Percentiles rank a stretch among this genome's conserved stretches.
Conservation (phyloP, 441 rosid genomes). For the Croton laevigatus region DNA sequence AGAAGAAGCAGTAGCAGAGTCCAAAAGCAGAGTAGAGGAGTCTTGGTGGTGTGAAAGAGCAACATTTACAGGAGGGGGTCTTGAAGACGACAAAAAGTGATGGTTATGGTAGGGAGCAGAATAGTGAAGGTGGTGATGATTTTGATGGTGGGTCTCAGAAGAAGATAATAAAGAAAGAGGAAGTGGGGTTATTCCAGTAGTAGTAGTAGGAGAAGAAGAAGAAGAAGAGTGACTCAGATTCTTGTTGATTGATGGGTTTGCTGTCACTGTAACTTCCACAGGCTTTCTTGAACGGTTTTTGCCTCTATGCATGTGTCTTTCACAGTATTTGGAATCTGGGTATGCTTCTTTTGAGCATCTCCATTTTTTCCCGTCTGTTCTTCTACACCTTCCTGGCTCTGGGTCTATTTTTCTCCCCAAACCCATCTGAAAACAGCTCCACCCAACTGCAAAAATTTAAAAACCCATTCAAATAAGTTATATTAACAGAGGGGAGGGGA, state of each 20-base stretch:
- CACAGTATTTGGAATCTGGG: slow-evolving; percentile 96
- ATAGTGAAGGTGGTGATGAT: slow-evolving; percentile 23
- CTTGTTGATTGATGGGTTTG: slow-evolving; percentile 31
- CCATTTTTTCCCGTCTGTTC: slow-evolving; percentile 99
- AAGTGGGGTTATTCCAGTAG: slow-evolving; percentile 11
- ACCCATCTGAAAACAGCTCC: slow-evolving; percentile 89
- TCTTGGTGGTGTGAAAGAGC: slow-evolving; percentile 34
- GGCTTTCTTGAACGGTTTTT: slow-evolving; percentile 99
- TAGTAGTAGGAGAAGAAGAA: neutral
- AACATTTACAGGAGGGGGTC: slow-evolving; percentile 30
- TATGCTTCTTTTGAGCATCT: slow-evolving; percentile 96
- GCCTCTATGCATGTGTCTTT: slow-evolving; percentile 99
- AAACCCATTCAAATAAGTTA: neutral
- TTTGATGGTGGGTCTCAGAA: slow-evolving; percentile 30
- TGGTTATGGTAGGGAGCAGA: slow-evolving; percentile 23
- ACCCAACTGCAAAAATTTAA: slow-evolving; percentile 52
- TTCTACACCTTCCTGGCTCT: slow-evolving; percentile 92
- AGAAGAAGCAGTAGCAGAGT: slow-evolving; percentile 39
- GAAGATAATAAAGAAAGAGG: slow-evolving; percentile 29
- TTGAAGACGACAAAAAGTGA: slow-evolving; percentile 32
- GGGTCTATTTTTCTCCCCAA: slow-evolving; percentile 81
- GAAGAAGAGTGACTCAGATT: slow-evolving; percentile 21
- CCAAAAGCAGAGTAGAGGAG: slow-evolving; percentile 39
- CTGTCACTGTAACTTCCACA: slow-evolving; percentile 63
- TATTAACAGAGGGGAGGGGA: too few relatives aligned